phyloP scores from a whole-genome alignment of 2,329 filamentous ascomycete species.

The Claviceps sp. region DNA sequence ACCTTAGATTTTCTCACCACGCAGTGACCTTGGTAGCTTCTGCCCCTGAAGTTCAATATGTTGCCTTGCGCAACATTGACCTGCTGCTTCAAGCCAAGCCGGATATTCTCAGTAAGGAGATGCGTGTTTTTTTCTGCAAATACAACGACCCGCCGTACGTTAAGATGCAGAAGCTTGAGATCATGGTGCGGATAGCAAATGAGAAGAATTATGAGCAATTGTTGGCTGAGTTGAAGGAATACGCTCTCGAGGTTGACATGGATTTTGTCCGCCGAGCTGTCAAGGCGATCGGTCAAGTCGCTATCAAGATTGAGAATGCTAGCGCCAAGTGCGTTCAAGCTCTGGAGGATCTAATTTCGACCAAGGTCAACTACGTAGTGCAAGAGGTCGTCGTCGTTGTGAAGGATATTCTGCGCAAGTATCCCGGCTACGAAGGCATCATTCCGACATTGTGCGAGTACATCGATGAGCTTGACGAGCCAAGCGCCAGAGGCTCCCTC shows the following conservation, averaged over 20 bases:
- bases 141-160: slow-evolving; percentile 98
- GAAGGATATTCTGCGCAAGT: slow-evolving; percentile 96
- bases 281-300: slow-evolving; percentile 92
- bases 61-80: slow-evolving; percentile 91
- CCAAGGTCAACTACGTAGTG: slow-evolving; percentile 97
- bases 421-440: slow-evolving; percentile 94
- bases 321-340: slow-evolving; percentile 94
- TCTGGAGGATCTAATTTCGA: slow-evolving; percentile 84
- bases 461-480: slow-evolving; percentile 93
- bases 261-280: slow-evolving; percentile 92
- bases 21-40: slow-evolving; percentile 90
- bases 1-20: background rate
- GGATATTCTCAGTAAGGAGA: slow-evolving; percentile 91
- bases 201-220: slow-evolving; percentile 93
- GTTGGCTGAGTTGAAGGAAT: slow-evolving; percentile 88
- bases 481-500: slow-evolving; percentile 73
- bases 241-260: slow-evolving; percentile 97
- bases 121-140: slow-evolving; percentile 98
- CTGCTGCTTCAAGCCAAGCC: slow-evolving; percentile 90
- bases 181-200: slow-evolving; percentile 98
- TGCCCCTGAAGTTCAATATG: slow-evolving; percentile 93
- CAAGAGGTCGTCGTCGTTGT: slow-evolving; percentile 98
- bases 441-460: slow-evolving; percentile 93
- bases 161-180: slow-evolving; percentile 94
- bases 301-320: slow-evolving; percentile 93